These are phyloP conservation scores for Lepidopterella palustris DNA, from an alignment of 495 filamentous ascomycete species.

Conservation along the genomic window DNA sequence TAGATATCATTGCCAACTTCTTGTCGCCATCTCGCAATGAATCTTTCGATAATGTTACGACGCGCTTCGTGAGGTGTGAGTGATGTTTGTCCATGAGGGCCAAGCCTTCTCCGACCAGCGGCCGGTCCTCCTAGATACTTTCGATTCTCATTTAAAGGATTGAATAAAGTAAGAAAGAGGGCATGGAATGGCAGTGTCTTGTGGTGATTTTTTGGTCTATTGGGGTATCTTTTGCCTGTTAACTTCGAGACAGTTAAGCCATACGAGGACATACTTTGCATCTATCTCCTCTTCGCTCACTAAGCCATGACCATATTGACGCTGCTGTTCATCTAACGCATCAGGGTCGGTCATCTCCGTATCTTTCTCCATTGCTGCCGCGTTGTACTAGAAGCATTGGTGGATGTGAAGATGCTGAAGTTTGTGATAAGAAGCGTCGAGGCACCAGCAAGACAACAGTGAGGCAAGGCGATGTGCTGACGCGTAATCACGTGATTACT, in stretches of 20 bases:
- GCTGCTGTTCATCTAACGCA: conserved; percentile 35
- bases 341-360: conserved; percentile 34
- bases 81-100: conserved; percentile 51
- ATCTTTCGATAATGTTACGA: conserved; percentile 79
- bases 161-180: conserved; percentile 71
- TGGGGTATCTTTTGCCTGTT: conserved; percentile 57
- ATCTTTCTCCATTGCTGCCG: conserved; percentile 28
- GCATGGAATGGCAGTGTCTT: conserved; percentile 78
- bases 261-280: conserved; percentile 47
- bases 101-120: conserved; percentile 46
- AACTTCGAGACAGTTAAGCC: not conserved
- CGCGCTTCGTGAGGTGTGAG: conserved; percentile 75
- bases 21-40: conserved; percentile 80
- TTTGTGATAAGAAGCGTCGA: not conserved
- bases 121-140: conserved; percentile 58
- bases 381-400: too few relatives aligned
- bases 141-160: conserved; percentile 76
- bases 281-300: conserved; percentile 52
- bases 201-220: conserved; percentile 73
- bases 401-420: not conserved
- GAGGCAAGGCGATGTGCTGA: conserved; percentile 12
- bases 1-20: conserved; percentile 90
- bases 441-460: conserved; percentile 1
- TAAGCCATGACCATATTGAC: conserved; percentile 40
- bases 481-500: too few relatives aligned